Conservation (phyloP, 352 stramenopile species). For the Albugo laibachii region DNA sequence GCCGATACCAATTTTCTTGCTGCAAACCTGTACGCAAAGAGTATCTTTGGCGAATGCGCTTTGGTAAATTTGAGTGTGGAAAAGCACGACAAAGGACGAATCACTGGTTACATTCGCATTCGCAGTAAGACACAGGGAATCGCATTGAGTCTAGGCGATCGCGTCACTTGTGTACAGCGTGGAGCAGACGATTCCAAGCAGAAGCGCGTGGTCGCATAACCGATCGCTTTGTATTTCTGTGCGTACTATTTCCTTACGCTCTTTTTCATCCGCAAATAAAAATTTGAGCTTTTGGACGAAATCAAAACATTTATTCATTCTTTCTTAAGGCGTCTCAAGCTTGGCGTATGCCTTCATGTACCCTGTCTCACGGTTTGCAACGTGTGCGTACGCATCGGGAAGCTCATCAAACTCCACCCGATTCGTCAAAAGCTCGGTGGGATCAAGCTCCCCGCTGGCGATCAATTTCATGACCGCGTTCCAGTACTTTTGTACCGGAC, state of each 20-base stretch:
- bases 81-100: constrained; percentile 95
- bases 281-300: too few relatives aligned
- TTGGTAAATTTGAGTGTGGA: constrained; percentile 99
- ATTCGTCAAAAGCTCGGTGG: constrained; percentile 11
- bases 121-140: constrained; percentile 99
- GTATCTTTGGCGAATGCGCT: constrained; percentile 93
- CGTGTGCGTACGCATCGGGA: constrained; percentile 14
- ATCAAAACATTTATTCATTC: too few relatives aligned
- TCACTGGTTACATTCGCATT: constrained; percentile 98
- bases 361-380: constrained; percentile 11
- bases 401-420: constrained; percentile 13
- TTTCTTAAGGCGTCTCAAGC: too few relatives aligned
- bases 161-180: constrained; percentile 94
- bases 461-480: constrained; percentile 11
- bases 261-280: too few relatives aligned
- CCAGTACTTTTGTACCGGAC: constrained; percentile 17
- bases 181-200: constrained; percentile 70
- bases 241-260: too few relatives aligned
- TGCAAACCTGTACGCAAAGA: constrained; percentile 86
- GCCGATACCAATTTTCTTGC: constrained; percentile 87
- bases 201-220: constrained; percentile 1
- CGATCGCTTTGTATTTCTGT: too few relatives aligned
- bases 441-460: constrained; percentile 12
- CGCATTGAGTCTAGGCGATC: constrained; percentile 95
- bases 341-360: constrained; percentile 12